These are phyloP conservation scores for Clausena lansium DNA, from an alignment of 345 rosid genomes.

Conservation along the genomic window DNA sequence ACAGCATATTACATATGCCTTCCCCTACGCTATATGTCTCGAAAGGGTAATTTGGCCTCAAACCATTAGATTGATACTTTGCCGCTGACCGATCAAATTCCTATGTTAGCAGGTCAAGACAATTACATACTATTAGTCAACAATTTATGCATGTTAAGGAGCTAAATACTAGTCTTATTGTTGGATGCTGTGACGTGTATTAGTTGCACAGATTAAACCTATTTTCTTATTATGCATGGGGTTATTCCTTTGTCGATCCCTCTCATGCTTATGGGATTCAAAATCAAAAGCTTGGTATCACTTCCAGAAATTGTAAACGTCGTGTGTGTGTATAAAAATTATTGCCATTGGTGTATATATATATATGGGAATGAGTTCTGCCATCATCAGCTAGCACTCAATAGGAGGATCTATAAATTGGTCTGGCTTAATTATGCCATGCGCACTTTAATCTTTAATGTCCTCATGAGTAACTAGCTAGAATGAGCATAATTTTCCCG, in stretches of 20 bases:
- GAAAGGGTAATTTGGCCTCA: background rate
- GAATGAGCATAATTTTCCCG: background rate
- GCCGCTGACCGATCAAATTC: conserved; percentile 1
- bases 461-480: background rate
- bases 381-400: background rate
- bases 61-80: background rate
- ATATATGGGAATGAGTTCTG: background rate
- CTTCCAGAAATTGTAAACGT: background rate
- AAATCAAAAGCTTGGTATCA: background rate
- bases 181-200: too few relatives aligned
- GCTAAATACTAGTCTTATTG: background rate
- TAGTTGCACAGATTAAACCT: too few relatives aligned
- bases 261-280: too few relatives aligned
- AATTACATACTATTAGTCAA: background rate
- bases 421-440: background rate
- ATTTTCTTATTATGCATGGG: too few relatives aligned
- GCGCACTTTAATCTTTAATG: background rate
- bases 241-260: too few relatives aligned
- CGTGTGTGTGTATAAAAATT: background rate
- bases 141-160: background rate
- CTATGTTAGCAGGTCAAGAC: background rate
- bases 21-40: background rate
- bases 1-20: background rate
- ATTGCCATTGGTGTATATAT: background rate
- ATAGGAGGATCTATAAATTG: background rate